A percentile compares a stretch with the other conserved stretches of the same genome.
These are phyloP conservation scores for Diaporthe citri DNA, from an alignment of 2,329 filamentous ascomycete genomes.

Conservation along the genomic window DNA sequence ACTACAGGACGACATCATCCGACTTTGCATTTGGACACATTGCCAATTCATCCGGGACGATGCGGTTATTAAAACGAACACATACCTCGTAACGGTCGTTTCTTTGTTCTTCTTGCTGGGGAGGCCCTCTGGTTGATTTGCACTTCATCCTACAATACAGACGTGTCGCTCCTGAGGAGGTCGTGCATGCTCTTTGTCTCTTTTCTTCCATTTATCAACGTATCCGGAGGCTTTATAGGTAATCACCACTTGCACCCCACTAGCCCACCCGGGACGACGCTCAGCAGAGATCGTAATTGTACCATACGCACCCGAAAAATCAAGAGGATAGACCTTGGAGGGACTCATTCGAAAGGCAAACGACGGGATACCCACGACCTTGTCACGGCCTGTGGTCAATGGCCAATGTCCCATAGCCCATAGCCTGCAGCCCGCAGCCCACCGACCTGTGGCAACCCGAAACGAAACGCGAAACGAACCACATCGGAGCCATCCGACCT, in stretches of 20 bases:
- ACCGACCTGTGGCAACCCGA: constrained; percentile 14
- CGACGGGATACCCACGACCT: not conserved
- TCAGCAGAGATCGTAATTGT: not conserved
- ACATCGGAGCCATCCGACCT: constrained; percentile 28
- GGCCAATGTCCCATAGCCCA: not conserved
- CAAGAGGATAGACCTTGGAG: not conserved
- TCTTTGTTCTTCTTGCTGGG: not conserved
- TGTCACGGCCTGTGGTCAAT: not conserved
- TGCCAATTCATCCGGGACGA: constrained; percentile 27
- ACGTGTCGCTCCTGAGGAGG: constrained; percentile 17
- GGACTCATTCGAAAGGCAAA: not conserved
- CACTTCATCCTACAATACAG: not conserved
- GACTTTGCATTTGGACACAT: constrained; percentile 36
- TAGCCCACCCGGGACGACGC: not conserved
- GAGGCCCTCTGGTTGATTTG: not conserved
- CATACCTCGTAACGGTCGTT: not conserved
- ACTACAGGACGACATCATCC: constrained; percentile 36
- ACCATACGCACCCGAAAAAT: not conserved
- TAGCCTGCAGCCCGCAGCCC: not conserved
- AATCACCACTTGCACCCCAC: not conserved
- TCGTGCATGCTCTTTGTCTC: not conserved
- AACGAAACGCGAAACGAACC: constrained; percentile 37
- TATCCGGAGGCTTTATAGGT: constrained; percentile 11
- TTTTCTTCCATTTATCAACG: constrained; percentile 25
- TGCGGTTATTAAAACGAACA: constrained; percentile 1